Percentiles rank a stretch among this genome's conserved stretches.
Evolutionary conservation across 2,329 filamentous ascomycete species (phyloP).

Genomic region (Chaetoscypha palmicola): DNA sequence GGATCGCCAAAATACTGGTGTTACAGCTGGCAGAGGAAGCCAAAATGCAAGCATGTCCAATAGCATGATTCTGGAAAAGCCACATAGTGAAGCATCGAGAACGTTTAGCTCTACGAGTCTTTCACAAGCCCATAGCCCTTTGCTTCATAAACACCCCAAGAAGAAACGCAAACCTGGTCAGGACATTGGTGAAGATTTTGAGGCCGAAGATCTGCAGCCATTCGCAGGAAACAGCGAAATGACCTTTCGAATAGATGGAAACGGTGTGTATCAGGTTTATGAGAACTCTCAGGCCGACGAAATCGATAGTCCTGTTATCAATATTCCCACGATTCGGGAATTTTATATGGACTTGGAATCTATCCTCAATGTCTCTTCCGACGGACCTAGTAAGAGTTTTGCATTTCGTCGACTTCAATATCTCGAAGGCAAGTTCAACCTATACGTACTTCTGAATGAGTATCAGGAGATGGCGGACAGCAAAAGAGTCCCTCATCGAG

Average conservation of each 20-base stretch:
- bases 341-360: conserved; percentile 93
- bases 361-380: conserved; percentile 81
- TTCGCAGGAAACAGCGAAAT: conserved; percentile 62
- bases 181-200: conserved; percentile 88
- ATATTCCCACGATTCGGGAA: conserved; percentile 86
- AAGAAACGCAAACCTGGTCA: conserved; percentile 77
- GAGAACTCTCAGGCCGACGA: conserved; percentile 58
- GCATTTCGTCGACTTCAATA: conserved; percentile 92
- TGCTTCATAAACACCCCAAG: conserved; percentile 39
- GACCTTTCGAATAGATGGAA: conserved; percentile 72
- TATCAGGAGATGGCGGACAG: conserved; percentile 98
- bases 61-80: conserved; percentile 27
- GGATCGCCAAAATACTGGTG: conserved; percentile 14
- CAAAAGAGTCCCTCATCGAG: conserved; percentile 93
- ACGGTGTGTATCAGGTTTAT: conserved; percentile 89
- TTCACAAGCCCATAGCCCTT: conserved; percentile 30
- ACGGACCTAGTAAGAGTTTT: conserved; percentile 95
- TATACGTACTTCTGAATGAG: conserved; percentile 89
- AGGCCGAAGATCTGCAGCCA: conserved; percentile 69
- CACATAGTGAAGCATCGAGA: conserved; percentile 18
- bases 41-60: conserved; percentile 40
- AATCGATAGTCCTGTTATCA: conserved; percentile 62
- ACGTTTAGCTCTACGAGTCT: conserved; percentile 16
- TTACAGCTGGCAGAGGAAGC: conserved; percentile 34
- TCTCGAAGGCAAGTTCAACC: conserved; percentile 92